Base-by-base conservation (phyloP, 2,329 filamentous ascomycete genomes). In the Sphaerulina vaccinii region DNA sequence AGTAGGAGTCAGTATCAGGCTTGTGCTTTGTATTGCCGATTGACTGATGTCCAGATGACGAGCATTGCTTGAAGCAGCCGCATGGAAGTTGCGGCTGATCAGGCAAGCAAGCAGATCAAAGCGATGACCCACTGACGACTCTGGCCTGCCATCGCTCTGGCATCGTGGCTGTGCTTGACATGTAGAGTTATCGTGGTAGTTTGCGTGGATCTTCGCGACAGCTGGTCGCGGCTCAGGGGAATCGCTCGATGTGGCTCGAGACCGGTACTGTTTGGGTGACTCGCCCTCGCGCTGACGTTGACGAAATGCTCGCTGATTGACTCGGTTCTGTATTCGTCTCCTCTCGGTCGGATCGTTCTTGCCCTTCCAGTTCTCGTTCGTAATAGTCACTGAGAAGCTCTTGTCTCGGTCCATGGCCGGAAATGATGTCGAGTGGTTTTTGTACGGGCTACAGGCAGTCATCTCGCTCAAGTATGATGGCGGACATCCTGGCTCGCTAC, bases 231-330 rank as follows among this genome's bases (percentile, higher is more conserved):
- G 51, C n/a, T 50, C 51, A 11, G 29, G 21, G 13, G 52, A 38
- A 36, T 24, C 53, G 36, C 33, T 46, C 3, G 59, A 56, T 18
- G 47, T 29, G 40, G 47, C 54, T 15, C 58, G 54, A 24, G 56
- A 47, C 36, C 53, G 58, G 40, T 60, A 62, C 40, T 57, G 43
- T 52, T 61, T 64, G 9, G 60, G 41, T 9, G 62, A 56, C 19
- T 61, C 52, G 18, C 65, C 64, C 39, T 59, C 53, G 45, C 64
- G 59, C 44, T 66, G 65, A 23, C 65, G 51, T 47, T 66, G 57
- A n/a, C 65, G 55, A 33, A 65, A 67, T 8, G 65, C 65, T 46
- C 65, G 45, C 46, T 67, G 65, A 36, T 67, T 67, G 33, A 67
- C 52, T 1, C 65, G 48, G 44, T 66, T 68, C 41, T 67, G 65